These are phyloP conservation scores for Gastrolobium bilobum DNA, from an alignment of 306 rosid species.

Conservation along the genomic window DNA sequence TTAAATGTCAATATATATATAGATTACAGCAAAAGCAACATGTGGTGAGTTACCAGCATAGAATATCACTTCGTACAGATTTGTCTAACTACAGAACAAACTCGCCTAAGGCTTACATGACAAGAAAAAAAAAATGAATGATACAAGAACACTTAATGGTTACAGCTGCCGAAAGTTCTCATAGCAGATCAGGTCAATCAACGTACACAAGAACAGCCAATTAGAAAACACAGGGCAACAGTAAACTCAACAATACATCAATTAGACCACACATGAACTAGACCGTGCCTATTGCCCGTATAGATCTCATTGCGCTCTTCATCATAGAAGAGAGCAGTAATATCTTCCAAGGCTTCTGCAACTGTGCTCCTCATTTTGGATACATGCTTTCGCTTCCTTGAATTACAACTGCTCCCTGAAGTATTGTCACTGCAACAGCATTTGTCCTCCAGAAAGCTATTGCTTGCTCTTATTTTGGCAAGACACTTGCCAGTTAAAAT, in stretches of 20 bases:
- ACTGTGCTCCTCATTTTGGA: constrained; percentile 88
- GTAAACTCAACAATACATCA: constrained; percentile 44
- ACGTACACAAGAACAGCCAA: constrained; percentile 50
- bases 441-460: constrained; percentile 63
- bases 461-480: constrained; percentile 88
- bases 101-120: constrained; percentile 44
- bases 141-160: constrained; percentile 54
- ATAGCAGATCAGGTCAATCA: constrained; percentile 52
- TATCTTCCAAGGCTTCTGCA: constrained; percentile 98
- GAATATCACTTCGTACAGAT: constrained; percentile 45
- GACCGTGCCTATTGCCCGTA: constrained; percentile 90
- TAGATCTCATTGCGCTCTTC: constrained; percentile 98
- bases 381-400: constrained; percentile 63
- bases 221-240: constrained; percentile 50
- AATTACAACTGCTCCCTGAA: constrained; percentile 56
- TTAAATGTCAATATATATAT: constrained; percentile 29
- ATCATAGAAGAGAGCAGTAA: constrained; percentile 97
- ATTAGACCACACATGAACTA: constrained; percentile 99
- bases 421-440: constrained; percentile 63
- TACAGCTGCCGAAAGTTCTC: constrained; percentile 50
- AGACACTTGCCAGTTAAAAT: constrained; percentile 97
- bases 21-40: constrained; percentile 64
- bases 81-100: constrained; percentile 50
- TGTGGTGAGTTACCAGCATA: constrained; percentile 52
- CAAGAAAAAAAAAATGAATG: constrained; percentile 44